Evolutionary conservation across 2,329 filamentous ascomycete genomes (phyloP), one percentile per base, ranked within the genome.

Genomic region (Talaromyces atroroseus): DNA sequence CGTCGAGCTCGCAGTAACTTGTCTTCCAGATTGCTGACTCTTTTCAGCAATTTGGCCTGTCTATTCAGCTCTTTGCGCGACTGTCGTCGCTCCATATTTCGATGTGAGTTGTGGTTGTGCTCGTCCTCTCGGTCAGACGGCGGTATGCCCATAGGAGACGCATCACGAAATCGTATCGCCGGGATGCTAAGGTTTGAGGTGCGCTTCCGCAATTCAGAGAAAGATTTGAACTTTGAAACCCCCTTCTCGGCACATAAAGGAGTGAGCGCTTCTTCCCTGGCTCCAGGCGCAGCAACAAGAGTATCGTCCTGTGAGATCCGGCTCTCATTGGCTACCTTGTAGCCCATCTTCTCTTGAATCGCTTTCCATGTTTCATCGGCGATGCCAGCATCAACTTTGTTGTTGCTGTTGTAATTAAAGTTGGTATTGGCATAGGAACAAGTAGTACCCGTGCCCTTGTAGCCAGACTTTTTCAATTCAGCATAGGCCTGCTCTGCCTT

Each of bases 21-120:
- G 12, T 73, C 66, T 62, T 86, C 83, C 12, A 86, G 75, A 60
- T 85, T 78, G 61, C 81, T 84, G 29, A 86, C 82, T 52, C 81
- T 77, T 69, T 83, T 84, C 42, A 76, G 72, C 32, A 86, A 70
- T 59, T 82, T 83, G 57, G 78, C 74, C 62, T 85, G 80, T 62
- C 78, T 80, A 50, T 78, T 73, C 5, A 85, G 69, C 52, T 85
- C 82, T 61, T 78, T 80, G 63, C 79, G 80, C 2, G 80, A 83
- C 2, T 76, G 75, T 23, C 78, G 74, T 42, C 73, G 75, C 57
- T 75, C 76, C 34, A 81, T 65, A 16, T 58, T 58, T 3, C 49
- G 56, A 11, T 67, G 67, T 8, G 61, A 57, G 14, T 70, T 64
- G 23, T 68, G 63, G 2, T 52, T 66, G 11, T 32, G 20, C 24